phyloP scores from a whole-genome alignment of 2,329 filamentous ascomycete species.

The Cladophialophora bantiana region DNA sequence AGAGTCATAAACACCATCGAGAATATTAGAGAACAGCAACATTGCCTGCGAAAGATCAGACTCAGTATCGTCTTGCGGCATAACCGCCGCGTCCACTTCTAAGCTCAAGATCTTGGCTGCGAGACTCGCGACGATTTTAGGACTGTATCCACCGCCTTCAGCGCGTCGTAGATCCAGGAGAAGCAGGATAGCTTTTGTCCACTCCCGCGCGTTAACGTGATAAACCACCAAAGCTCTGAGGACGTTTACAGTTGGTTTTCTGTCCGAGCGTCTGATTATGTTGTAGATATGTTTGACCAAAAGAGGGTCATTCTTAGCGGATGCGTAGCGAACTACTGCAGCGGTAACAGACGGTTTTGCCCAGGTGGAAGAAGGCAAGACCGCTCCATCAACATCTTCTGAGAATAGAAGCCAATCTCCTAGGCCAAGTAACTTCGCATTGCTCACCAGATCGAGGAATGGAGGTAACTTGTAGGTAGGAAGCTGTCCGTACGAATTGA shows the following conservation, averaged over 20 bases:
- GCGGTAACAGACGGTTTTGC: slow-evolving; percentile 57
- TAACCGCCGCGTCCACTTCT: slow-evolving; percentile 20
- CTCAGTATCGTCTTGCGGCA: slow-evolving; percentile 11
- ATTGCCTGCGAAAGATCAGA: slow-evolving; percentile 21
- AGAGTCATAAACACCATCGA: slow-evolving; percentile 34
- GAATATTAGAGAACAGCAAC: slow-evolving; percentile 30
- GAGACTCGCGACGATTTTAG: slow-evolving; percentile 47
- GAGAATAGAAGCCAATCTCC: slow-evolving; percentile 62
- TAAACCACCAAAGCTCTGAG: slow-evolving; percentile 34
- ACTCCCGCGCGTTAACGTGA: slow-evolving; percentile 30
- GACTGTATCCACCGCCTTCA: slow-evolving; percentile 41
- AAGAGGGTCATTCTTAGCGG: slow-evolving; percentile 53
- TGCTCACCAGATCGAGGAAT: slow-evolving; percentile 59
- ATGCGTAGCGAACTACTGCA: slow-evolving; percentile 62
- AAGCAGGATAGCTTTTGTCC: slow-evolving; percentile 23
- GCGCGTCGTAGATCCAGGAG: slow-evolving; percentile 28
- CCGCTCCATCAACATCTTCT: slow-evolving; percentile 61
- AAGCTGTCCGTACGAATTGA: slow-evolving; percentile 39
- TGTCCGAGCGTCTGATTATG: not conserved
- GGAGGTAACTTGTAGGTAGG: slow-evolving; percentile 50
- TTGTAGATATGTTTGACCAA: slow-evolving; percentile 29
- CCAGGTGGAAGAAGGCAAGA: slow-evolving; percentile 57
- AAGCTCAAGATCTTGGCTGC: slow-evolving; percentile 42
- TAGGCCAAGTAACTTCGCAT: slow-evolving; percentile 56
- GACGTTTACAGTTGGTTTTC: slow-evolving; percentile 33